These are phyloP conservation scores for Neofusicoccum ribis DNA, from an alignment of 2,329 filamentous ascomycete genomes.

Conservation along the genomic window DNA sequence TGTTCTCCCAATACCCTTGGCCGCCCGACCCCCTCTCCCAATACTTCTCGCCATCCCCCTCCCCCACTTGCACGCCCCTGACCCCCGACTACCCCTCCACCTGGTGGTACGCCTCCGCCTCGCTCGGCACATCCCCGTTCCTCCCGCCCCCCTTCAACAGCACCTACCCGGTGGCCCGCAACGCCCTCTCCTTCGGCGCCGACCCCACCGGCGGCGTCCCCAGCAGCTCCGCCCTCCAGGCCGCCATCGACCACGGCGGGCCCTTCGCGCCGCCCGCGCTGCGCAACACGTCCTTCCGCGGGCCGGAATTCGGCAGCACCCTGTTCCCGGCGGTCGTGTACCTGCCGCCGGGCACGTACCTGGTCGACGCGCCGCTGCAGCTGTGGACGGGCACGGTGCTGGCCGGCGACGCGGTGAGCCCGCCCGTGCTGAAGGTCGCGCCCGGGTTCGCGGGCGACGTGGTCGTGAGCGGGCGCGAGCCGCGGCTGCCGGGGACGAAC, in stretches of 20 bases:
- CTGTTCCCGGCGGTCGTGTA: slow-evolving; percentile 29
- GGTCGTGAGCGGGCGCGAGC: slow-evolving; percentile 26
- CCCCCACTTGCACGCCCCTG: neutral
- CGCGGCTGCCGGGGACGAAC: slow-evolving; percentile 20
- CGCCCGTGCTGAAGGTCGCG: neutral
- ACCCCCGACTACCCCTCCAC: neutral
- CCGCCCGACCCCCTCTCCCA: neutral
- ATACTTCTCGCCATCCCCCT: neutral
- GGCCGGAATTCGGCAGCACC: slow-evolving; percentile 21
- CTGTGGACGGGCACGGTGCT: slow-evolving; percentile 21
- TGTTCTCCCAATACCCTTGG: neutral
- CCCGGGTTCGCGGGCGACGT: neutral
- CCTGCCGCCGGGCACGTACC: slow-evolving; percentile 29
- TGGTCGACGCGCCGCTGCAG: slow-evolving; percentile 26
- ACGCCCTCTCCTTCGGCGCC: slow-evolving; percentile 34
- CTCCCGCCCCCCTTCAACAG: neutral
- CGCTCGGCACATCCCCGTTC: slow-evolving; percentile 10
- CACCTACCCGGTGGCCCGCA: slow-evolving; percentile 35
- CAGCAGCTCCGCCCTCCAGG: slow-evolving; percentile 25
- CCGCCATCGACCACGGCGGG: slow-evolving; percentile 5
- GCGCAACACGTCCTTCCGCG: neutral
- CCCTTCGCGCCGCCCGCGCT: neutral
- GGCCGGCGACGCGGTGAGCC: neutral
- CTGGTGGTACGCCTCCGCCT: neutral
- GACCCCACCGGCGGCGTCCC: slow-evolving; percentile 35